A percentile compares a stretch with the other conserved stretches of the same genome.
phyloP scores from a whole-genome alignment of 1,284 basidiomycete genomes.

The Hemileia vastatrix region DNA sequence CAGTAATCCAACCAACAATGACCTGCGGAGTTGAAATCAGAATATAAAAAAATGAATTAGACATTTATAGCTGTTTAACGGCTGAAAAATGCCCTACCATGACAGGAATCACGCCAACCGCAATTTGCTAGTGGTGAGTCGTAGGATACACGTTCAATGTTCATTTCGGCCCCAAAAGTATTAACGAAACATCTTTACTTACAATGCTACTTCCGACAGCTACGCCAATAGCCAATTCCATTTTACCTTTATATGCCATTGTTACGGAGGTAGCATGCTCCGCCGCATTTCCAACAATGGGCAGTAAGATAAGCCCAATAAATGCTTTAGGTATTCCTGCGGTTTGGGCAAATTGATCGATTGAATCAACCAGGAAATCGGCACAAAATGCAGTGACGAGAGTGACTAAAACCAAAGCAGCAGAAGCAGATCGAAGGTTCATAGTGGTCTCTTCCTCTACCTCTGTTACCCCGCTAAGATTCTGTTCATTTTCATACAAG shows the following conservation, averaged over 20 bases:
- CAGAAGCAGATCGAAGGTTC: conserved; percentile 60
- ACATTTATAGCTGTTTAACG: conserved; percentile 48
- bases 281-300: conserved; percentile 70
- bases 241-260: conserved; percentile 81
- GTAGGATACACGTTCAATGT: background rate
- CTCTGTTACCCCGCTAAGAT: conserved; percentile 43
- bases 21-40: conserved; percentile 49
- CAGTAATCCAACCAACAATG: conserved; percentile 52
- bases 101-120: conserved; percentile 72
- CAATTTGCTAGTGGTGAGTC: conserved; percentile 60
- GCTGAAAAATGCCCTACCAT: conserved; percentile 75
- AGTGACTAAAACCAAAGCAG: conserved; percentile 54
- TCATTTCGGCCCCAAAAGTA: conserved; percentile 36
- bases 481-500: conserved; percentile 50
- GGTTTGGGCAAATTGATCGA: conserved; percentile 72
- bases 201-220: conserved; percentile 73
- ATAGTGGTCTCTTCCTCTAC: conserved; percentile 56
- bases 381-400: conserved; percentile 76
- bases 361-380: conserved; percentile 74
- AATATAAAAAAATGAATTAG: conserved; percentile 56
- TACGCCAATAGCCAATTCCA: conserved; percentile 77
- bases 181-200: conserved; percentile 70
- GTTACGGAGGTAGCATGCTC: conserved; percentile 78
- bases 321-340: conserved; percentile 73
- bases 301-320: conserved; percentile 74